Evolutionary conservation across 2,329 filamentous ascomycete species (phyloP).

Genomic region (Cryphonectria nitschkei): DNA sequence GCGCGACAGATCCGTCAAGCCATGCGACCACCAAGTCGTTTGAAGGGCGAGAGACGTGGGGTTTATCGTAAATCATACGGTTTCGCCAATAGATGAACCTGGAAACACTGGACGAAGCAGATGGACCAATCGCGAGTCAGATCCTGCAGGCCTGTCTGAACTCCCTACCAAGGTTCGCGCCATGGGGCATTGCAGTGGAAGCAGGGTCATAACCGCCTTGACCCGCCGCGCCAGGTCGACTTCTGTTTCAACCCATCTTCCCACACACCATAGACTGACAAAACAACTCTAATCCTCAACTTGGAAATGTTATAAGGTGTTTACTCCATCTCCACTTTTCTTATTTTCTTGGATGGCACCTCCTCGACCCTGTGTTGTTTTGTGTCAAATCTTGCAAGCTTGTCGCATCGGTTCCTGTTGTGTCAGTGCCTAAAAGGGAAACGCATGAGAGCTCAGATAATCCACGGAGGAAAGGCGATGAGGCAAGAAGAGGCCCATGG

Average conservation of each 20-base stretch:
- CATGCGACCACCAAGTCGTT: not conserved
- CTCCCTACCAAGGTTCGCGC: not conserved
- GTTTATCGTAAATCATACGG: not conserved
- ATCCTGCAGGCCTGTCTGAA: not conserved
- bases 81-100: not conserved
- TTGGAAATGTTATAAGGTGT: not conserved
- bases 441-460: not conserved
- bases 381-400: not conserved
- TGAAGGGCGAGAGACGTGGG: not conserved
- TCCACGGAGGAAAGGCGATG: not conserved
- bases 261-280: slow-evolving; percentile 18
- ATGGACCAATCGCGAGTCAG: not conserved
- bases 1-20: not conserved
- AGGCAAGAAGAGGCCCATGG: no score
- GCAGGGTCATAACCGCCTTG: slow-evolving; percentile 1
- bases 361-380: not conserved
- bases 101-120: not conserved
- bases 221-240: slow-evolving; percentile 15
- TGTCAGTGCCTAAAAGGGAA: slow-evolving; percentile 5
- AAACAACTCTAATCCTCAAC: slow-evolving; percentile 15
- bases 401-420: not conserved
- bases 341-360: not conserved
- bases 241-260: slow-evolving; percentile 27
- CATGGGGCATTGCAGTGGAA: not conserved
- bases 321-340: not conserved